phyloP scores from a whole-genome alignment of 257 asterid genomes.

The Anisodus acutangulus region DNA sequence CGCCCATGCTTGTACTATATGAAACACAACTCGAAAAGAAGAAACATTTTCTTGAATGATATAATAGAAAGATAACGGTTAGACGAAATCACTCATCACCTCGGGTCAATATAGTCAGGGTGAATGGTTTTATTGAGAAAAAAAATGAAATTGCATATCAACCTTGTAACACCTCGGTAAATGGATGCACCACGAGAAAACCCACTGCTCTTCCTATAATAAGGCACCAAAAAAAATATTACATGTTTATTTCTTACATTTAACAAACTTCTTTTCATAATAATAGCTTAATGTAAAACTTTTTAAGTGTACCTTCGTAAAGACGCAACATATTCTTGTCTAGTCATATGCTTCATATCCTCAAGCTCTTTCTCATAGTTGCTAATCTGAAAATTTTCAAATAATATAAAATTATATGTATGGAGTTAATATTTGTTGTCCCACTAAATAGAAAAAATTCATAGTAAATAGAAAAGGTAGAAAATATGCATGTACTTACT shows the following conservation, averaged over 20 bases:
- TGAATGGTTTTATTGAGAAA: no score
- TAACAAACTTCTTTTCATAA: background rate
- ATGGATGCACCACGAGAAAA: constrained; percentile 93
- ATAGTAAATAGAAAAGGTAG: background rate
- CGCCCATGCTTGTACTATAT: background rate
- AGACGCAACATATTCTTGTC: constrained; percentile 90
- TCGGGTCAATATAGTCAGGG: no score
- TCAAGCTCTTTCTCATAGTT: constrained; percentile 86
- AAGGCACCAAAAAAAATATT: background rate
- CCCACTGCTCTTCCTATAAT: constrained; percentile 84
- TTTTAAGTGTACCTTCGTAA: constrained; percentile 59
- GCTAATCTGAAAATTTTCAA: constrained; percentile 53
- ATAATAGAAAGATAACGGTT: background rate
- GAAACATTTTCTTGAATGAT: background rate
- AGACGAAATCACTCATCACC: no score
- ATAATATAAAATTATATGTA: background rate
- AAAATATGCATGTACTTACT: constrained; percentile 41
- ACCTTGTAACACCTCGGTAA: constrained; percentile 95
- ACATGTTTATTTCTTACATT: background rate
- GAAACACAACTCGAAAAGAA: background rate
- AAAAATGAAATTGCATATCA: background rate
- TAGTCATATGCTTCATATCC: constrained; percentile 90
- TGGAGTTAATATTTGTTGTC: background rate
- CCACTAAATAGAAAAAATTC: background rate
- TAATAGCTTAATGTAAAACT: background rate